Evolutionary conservation across 202 grass and related monocot genomes (phyloP).

Genomic region (Panicum virgatum): DNA sequence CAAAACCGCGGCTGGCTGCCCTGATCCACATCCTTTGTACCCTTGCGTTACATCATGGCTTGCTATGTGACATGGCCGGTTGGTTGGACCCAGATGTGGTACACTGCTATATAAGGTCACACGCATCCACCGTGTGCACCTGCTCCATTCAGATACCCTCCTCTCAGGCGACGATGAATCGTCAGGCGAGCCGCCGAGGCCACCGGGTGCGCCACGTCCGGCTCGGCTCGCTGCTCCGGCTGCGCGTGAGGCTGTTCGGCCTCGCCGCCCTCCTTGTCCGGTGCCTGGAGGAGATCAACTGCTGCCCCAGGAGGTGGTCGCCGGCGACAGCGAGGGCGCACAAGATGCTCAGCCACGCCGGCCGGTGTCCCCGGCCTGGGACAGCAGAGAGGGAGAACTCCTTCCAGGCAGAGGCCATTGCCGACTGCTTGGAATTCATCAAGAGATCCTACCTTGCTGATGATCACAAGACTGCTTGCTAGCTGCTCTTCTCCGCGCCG

Average conservation of each 20-base stretch:
- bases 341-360: background rate
- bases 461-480: constrained; percentile 26
- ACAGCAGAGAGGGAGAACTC: constrained; percentile 47
- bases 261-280: constrained; percentile 33
- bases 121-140: background rate
- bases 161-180: constrained; percentile 22
- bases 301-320: constrained; percentile 39
- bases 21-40: constrained; percentile 11
- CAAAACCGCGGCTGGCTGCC: constrained; percentile 40
- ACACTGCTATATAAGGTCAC: constrained; percentile 21
- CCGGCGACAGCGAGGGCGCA: background rate
- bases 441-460: constrained; percentile 59
- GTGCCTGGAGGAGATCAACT: constrained; percentile 64
- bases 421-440: constrained; percentile 83
- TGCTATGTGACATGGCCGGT: background rate
- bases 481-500: background rate
- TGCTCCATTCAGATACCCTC: constrained; percentile 16
- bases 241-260: constrained; percentile 51
- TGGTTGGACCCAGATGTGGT: background rate
- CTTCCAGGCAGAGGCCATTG: constrained; percentile 62
- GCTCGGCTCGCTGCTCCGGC: constrained; percentile 54
- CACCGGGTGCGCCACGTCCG: constrained; percentile 46
- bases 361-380: background rate
- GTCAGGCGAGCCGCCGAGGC: constrained; percentile 38
- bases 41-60: constrained; percentile 20